Evolutionary conservation across 331 rosid species (phyloP).

Genomic region (Rosa hybrid): DNA sequence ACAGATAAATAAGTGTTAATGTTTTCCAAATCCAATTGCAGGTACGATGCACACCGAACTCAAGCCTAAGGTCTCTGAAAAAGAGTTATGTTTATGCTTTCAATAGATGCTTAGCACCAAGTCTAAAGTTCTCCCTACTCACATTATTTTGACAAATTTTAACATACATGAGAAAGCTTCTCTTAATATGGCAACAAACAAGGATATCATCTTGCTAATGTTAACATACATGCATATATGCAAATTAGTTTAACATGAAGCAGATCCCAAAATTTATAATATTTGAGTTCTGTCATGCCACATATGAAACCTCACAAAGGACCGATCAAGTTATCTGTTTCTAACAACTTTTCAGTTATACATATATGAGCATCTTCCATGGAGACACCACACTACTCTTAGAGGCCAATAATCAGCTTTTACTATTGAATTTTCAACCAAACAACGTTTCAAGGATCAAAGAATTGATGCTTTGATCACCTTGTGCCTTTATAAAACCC

Average conservation of each 20-base stretch:
- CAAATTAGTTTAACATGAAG: not conserved
- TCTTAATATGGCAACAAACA: not conserved
- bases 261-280: not conserved
- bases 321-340: not conserved
- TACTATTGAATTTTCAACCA: not conserved
- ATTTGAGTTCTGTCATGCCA: not conserved
- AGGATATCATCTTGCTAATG: not conserved
- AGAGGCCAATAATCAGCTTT: not conserved
- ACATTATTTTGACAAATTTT: not conserved
- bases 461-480: not conserved
- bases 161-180: not conserved
- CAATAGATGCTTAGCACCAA: slow-evolving; percentile 7
- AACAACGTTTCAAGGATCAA: not conserved
- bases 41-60: not conserved
- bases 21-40: not conserved
- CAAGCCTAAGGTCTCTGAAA: not conserved
- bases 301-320: not conserved
- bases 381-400: not conserved
- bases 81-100: not conserved
- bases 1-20: not conserved
- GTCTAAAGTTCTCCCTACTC: not conserved
- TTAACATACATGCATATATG: not conserved
- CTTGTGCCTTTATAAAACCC: not conserved
- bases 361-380: not conserved
- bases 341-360: not conserved